Conservation (phyloP, 2,329 filamentous ascomycete species). For the Trichoderma semiorbis region DNA sequence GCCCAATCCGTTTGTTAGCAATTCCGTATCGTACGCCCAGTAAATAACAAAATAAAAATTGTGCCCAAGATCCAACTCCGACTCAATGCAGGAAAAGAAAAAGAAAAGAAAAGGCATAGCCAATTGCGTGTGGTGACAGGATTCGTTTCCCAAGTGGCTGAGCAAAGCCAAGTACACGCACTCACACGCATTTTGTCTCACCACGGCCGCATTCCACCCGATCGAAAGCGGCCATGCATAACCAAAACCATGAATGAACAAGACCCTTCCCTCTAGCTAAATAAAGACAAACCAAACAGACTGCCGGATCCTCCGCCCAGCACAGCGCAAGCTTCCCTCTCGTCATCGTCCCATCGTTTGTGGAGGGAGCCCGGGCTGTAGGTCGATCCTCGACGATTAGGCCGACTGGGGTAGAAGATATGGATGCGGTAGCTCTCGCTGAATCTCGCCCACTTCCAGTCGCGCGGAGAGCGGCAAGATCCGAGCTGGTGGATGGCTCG, state of each 20-base stretch:
- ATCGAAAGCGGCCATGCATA: not conserved
- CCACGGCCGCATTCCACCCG: not conserved
- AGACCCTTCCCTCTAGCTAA: not conserved
- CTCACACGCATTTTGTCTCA: not conserved
- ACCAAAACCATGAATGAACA: not conserved
- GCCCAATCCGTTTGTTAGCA: not conserved
- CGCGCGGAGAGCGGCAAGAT: constrained; percentile 23
- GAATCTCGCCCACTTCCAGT: constrained; percentile 29
- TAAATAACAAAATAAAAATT: not conserved
- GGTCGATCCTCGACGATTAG: constrained; percentile 23
- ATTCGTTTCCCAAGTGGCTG: not conserved
- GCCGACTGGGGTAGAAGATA: constrained; percentile 24
- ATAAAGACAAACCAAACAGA: not conserved
- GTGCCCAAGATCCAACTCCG: not conserved
- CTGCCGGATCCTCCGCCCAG: not conserved
- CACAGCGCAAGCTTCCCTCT: constrained; percentile 1
- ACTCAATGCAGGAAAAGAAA: not conserved
- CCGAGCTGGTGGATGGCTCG: constrained; percentile 24
- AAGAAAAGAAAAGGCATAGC: not conserved
- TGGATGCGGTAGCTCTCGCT: constrained; percentile 22
- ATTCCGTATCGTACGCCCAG: not conserved
- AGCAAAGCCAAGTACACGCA: not conserved
- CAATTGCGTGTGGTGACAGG: not conserved
- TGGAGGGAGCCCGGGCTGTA: constrained; percentile 21
- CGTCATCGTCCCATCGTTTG: constrained; percentile 20